Evolutionary conservation across 345 rosid species (phyloP).

Genomic region (Arabis alpina): DNA sequence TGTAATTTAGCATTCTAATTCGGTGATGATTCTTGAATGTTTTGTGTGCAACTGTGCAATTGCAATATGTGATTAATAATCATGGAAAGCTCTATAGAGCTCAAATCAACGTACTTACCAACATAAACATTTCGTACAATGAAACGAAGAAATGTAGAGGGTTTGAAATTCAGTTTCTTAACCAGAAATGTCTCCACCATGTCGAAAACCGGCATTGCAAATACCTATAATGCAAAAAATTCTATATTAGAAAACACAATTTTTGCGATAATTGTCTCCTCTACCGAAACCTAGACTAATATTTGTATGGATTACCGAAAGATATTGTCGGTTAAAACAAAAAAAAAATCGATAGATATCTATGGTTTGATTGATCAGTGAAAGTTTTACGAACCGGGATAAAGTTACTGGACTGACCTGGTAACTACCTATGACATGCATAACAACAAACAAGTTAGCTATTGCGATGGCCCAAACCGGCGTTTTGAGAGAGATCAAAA

Average conservation of each 20-base stretch:
- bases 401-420: conserved; percentile 48
- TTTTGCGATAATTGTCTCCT: background rate
- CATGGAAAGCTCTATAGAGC: background rate
- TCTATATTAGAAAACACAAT: background rate
- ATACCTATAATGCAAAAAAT: conserved; percentile 42
- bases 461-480: conserved; percentile 63
- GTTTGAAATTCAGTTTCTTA: conserved; percentile 53
- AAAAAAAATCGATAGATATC: background rate
- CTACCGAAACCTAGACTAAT: background rate
- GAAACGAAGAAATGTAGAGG: conserved; percentile 57
- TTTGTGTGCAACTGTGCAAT: background rate
- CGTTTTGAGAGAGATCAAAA: conserved; percentile 61
- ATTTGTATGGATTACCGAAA: background rate
- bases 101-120: conserved; percentile 47
- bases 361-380: background rate
- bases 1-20: background rate
- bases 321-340: background rate
- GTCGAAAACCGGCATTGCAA: conserved; percentile 70
- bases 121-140: conserved; percentile 51
- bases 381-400: background rate
- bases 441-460: conserved; percentile 62
- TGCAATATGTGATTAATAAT: background rate
- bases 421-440: conserved; percentile 79
- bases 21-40: background rate
- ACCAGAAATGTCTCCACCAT: conserved; percentile 63